Evolutionary conservation across 306 rosid species (phyloP).

Genomic region (Cicer pinnatifidum): DNA sequence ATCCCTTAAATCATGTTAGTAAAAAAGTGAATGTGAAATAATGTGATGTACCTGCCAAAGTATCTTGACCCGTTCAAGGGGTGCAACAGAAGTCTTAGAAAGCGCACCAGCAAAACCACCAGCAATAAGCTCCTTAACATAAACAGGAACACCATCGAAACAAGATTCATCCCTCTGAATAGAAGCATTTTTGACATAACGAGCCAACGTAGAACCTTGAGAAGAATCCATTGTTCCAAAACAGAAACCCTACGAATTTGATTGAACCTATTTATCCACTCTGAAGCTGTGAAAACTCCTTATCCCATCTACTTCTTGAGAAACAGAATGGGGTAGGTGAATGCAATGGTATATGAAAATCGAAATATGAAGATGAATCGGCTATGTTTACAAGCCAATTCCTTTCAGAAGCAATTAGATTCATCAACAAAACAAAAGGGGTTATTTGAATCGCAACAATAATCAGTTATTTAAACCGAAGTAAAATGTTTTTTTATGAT

Average conservation of each 20-base stretch:
- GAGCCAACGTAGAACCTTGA: slow-evolving; percentile 71
- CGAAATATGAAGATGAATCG: slow-evolving; percentile 57
- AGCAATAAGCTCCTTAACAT: slow-evolving; percentile 82
- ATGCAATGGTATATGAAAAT: slow-evolving; percentile 60
- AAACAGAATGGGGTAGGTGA: slow-evolving; percentile 44
- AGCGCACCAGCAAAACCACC: slow-evolving; percentile 96
- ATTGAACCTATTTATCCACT: slow-evolving; percentile 59
- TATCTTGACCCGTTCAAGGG: slow-evolving; percentile 90
- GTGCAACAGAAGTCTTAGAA: slow-evolving; percentile 84
- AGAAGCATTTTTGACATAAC: slow-evolving; percentile 78
- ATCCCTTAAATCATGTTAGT: background rate
- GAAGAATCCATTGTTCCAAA: slow-evolving; percentile 68
- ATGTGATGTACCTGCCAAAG: slow-evolving; percentile 78
- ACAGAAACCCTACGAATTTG: background rate
- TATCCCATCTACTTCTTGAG: slow-evolving; percentile 74
- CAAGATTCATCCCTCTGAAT: slow-evolving; percentile 52
- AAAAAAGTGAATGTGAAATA: background rate
- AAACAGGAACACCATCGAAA: slow-evolving; percentile 70
- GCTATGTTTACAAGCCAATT: slow-evolving; percentile 68
- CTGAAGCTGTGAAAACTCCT: slow-evolving; percentile 68
- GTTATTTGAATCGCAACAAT: slow-evolving; percentile 37
- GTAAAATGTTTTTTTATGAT: too few species aligned
- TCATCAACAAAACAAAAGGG: slow-evolving; percentile 66
- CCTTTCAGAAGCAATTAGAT: slow-evolving; percentile 51
- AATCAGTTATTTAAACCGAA: background rate